These are phyloP conservation scores for Lactarius akahatsu DNA, from an alignment of 768 basidiomycete genomes.

Conservation along the genomic window DNA sequence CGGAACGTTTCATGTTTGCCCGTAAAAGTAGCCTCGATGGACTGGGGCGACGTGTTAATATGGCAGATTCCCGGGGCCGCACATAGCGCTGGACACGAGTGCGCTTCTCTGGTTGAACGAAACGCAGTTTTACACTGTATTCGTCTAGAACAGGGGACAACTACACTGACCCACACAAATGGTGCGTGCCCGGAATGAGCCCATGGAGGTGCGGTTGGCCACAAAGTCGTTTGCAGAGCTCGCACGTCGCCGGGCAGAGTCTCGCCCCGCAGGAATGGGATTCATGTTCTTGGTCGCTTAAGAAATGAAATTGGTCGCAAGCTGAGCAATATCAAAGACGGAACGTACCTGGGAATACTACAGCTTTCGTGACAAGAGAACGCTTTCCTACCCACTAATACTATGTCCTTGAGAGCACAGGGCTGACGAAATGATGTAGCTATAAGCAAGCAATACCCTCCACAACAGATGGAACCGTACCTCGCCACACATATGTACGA, in stretches of 20 bases:
- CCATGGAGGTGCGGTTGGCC: slow-evolving; percentile 52
- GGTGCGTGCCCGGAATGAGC: slow-evolving; percentile 40
- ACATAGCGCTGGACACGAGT: slow-evolving; percentile 47
- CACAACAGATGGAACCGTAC: slow-evolving; percentile 34
- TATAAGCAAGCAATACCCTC: no score
- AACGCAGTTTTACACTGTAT: background rate
- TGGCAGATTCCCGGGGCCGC: slow-evolving; percentile 51
- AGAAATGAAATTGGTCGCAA: no score
- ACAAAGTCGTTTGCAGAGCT: slow-evolving; percentile 57
- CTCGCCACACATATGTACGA: slow-evolving; percentile 56
- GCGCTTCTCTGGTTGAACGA: slow-evolving; percentile 44
- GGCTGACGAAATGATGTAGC: slow-evolving; percentile 8
- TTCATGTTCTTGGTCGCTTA: slow-evolving; percentile 47
- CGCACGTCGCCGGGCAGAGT: slow-evolving; percentile 53
- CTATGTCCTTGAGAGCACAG: slow-evolving; percentile 22
- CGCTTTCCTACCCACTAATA: slow-evolving; percentile 3
- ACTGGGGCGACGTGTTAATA: slow-evolving; percentile 57
- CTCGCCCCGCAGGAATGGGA: slow-evolving; percentile 51
- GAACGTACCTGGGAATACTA: slow-evolving; percentile 9
- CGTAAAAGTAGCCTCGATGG: slow-evolving; percentile 60
- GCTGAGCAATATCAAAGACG: background rate
- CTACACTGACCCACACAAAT: slow-evolving; percentile 56
- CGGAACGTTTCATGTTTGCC: slow-evolving; percentile 61
- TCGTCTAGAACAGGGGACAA: background rate
- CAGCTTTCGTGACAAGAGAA: slow-evolving; percentile 25